Conservation (phyloP, 495 filamentous ascomycete genomes). For the Penicillium fimorum region DNA sequence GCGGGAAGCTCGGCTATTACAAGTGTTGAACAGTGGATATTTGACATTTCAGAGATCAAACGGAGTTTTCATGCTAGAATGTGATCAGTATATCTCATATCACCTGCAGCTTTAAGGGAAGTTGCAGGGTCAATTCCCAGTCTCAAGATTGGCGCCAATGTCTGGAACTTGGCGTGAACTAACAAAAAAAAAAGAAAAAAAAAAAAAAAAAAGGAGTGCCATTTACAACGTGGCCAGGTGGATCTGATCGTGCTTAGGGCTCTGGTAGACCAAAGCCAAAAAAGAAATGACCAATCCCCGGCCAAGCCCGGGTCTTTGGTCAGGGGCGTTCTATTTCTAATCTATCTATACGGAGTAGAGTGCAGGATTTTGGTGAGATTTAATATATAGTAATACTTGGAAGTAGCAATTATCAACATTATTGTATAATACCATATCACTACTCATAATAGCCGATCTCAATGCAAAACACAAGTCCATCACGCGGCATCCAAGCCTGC, state of each 20-base stretch:
- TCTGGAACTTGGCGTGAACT: slow-evolving; percentile 13
- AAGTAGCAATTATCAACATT: background rate
- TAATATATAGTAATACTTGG: no score
- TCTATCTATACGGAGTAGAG: background rate
- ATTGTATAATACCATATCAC: background rate
- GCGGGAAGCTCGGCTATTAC: slow-evolving; percentile 31
- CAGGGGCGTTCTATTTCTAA: slow-evolving; percentile 1
- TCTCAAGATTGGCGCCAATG: slow-evolving; percentile 13
- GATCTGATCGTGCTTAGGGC: slow-evolving; percentile 37
- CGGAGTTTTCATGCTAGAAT: background rate
- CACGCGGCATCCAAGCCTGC: slow-evolving; percentile 19
- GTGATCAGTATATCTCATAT: slow-evolving; percentile 5
- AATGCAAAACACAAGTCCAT: slow-evolving; percentile 20
- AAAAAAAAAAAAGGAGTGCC: slow-evolving; percentile 25
- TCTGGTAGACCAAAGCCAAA: slow-evolving; percentile 27
- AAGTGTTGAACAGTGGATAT: slow-evolving; percentile 24
- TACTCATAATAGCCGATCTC: slow-evolving; percentile 4
- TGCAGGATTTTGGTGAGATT: background rate
- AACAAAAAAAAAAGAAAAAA: slow-evolving; percentile 3
- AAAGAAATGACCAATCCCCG: slow-evolving; percentile 8
- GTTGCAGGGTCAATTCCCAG: background rate
- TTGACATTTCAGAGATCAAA: background rate
- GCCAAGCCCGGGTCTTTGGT: background rate
- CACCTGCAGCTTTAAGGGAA: background rate
- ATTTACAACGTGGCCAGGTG: slow-evolving; percentile 36